Base-by-base conservation (phyloP, 1,139 yeast species). In the Candida dubliniensis region DNA sequence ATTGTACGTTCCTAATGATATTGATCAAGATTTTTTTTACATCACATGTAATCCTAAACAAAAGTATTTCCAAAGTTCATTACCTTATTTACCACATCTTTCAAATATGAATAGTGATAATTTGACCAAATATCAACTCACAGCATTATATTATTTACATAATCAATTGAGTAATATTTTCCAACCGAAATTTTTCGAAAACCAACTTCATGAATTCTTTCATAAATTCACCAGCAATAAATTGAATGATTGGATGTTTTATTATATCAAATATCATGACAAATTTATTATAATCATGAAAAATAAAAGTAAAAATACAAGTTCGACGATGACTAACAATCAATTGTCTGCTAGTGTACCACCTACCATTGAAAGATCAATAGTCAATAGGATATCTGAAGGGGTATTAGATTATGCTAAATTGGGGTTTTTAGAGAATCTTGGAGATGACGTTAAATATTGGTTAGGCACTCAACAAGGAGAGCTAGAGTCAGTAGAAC, bases 381-480 rank as follows among this genome's bases (percentile, higher is more conserved):
- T 46, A 29, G 41, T 47, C 18, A 36, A 46, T 38, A 59, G 57
- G 31, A 50, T 61, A 8, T 53, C 64, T 7, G 63, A 57, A 18
- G 59, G 60, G 12, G 61, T 63, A 5, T 54, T 55, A 25, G 63
- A 62, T 33, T 63, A 65, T 38, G 56, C 64, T 5, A 56, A 60
- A 40, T 55, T 69, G 8, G 77, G 74, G 11, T 71, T 74, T 47
- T 53, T 74, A 30, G 77, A 71, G 31, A 74, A 67, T 51, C 56
- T 74, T 29, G 77, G 77, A 3, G 75, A 69, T 34, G 78, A 74
- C 49, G 76, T 74, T 2, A 69, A 64, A 51, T 49, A 57, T 9
- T 74, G 79, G 79, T 61, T 74, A 11, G 74, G 49, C 1, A 39
- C 34, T 15, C 36, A 34, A 34, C 37, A 39, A 29, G 13, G 25